Conservation (phyloP, 306 rosid species). For the Lupinus albus region DNA sequence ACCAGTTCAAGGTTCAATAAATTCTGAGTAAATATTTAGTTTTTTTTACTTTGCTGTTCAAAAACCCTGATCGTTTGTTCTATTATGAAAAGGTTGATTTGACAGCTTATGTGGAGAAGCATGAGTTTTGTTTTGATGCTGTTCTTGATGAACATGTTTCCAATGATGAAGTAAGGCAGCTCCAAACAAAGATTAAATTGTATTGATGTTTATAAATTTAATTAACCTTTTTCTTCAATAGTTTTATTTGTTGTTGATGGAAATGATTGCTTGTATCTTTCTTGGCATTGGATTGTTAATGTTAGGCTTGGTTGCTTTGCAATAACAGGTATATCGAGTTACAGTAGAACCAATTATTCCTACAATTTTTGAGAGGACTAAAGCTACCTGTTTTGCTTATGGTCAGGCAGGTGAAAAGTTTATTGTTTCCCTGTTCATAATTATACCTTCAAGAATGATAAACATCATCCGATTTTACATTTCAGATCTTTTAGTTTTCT, state of each 20-base stretch:
- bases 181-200: background rate
- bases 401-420: constrained; percentile 85
- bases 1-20: constrained; percentile 35
- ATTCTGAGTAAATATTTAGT: constrained; percentile 16
- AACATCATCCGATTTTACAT: constrained; percentile 1
- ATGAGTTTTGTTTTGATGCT: constrained; percentile 95
- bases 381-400: constrained; percentile 98
- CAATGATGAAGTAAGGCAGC: constrained; percentile 76
- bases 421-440: constrained; percentile 1
- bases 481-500: background rate
- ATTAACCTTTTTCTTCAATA: too few species aligned
- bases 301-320: constrained; percentile 39
- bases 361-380: constrained; percentile 85
- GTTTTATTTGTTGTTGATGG: constrained; percentile 1
- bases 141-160: constrained; percentile 82
- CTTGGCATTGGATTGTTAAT: constrained; percentile 35
- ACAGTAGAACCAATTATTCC: constrained; percentile 97
- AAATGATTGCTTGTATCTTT: constrained; percentile 13
- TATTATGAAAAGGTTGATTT: constrained; percentile 78
- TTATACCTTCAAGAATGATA: constrained; percentile 1
- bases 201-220: too few species aligned
- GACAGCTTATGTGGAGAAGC: constrained; percentile 99
- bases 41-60: constrained; percentile 16
- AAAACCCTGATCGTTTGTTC: constrained; percentile 31
- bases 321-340: constrained; percentile 74